A percentile compares a stretch with the other conserved stretches of the same genome.
Conservation (phyloP, 306 rosid species). For the Castanea crenata region DNA sequence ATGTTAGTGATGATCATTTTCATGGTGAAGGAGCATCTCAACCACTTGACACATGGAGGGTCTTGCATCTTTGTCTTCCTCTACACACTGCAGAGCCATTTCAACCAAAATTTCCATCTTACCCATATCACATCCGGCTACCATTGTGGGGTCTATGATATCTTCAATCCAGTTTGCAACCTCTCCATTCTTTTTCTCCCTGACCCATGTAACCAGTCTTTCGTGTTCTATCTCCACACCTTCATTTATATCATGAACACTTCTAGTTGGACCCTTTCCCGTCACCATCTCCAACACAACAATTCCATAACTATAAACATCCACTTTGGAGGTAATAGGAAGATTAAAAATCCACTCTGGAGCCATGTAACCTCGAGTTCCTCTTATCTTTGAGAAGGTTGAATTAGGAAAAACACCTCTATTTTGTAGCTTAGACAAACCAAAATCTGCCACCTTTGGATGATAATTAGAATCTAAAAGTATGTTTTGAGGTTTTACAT, state of each 20-base stretch:
- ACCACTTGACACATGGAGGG: constrained; percentile 60
- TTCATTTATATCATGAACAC: neutral
- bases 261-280: constrained; percentile 31
- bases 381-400: constrained; percentile 45
- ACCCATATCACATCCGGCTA: constrained; percentile 19
- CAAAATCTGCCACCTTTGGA: constrained; percentile 73
- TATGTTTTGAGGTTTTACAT: constrained; percentile 69
- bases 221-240: constrained; percentile 25
- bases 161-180: constrained; percentile 36
- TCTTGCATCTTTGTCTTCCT: constrained; percentile 55
- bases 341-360: constrained; percentile 62
- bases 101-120: constrained; percentile 33
- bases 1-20: neutral
- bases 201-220: constrained; percentile 42
- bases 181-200: constrained; percentile 19
- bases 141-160: constrained; percentile 33
- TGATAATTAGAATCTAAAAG: constrained; percentile 41
- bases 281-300: constrained; percentile 64
- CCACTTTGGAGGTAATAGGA: constrained; percentile 64
- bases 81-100: constrained; percentile 50
- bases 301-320: constrained; percentile 63
- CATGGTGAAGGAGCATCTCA: constrained; percentile 32
- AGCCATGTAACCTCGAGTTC: constrained; percentile 73
- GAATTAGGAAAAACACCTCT: constrained; percentile 32
- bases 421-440: constrained; percentile 43